These are phyloP conservation scores for Colletotrichum incanum DNA, from an alignment of 2,329 filamentous ascomycete genomes.

Conservation along the genomic window DNA sequence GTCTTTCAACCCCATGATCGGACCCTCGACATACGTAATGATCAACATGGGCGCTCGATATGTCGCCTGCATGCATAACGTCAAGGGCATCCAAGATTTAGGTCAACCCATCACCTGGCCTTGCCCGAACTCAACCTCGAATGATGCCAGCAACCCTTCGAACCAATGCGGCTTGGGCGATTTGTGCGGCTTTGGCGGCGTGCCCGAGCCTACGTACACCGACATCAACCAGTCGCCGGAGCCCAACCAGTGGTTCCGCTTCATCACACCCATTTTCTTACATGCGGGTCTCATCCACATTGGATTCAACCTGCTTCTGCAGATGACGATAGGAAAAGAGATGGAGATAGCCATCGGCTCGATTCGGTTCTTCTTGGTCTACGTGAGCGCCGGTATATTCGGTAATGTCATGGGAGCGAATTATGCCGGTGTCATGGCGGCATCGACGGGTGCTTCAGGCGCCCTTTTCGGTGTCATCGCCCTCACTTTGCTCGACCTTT, in stretches of 20 bases:
- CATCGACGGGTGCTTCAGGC: conserved; percentile 91
- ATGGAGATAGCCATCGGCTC: conserved; percentile 94
- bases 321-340: conserved; percentile 90
- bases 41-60: conserved; percentile 98
- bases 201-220: conserved; percentile 77
- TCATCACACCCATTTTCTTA: conserved; percentile 95
- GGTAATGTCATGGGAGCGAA: conserved; percentile 96
- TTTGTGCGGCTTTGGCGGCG: conserved; percentile 87
- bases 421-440: conserved; percentile 85
- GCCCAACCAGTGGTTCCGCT: conserved; percentile 97
- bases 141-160: conserved; percentile 61
- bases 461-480: conserved; percentile 93
- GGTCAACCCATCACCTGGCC: conserved; percentile 72
- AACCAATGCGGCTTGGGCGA: conserved; percentile 82
- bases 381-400: conserved; percentile 93
- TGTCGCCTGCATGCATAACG: conserved; percentile 94
- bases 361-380: conserved; percentile 90
- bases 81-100: conserved; percentile 74
- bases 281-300: conserved; percentile 96
- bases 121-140: conserved; percentile 84
- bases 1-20: conserved; percentile 96
- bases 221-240: conserved; percentile 66
- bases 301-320: conserved; percentile 93
- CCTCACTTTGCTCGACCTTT: conserved; percentile 87
- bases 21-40: conserved; percentile 88